These are phyloP conservation scores for Exobasidium cylindrosporum DNA, from an alignment of 1,284 basidiomycete species.

Conservation along the genomic window DNA sequence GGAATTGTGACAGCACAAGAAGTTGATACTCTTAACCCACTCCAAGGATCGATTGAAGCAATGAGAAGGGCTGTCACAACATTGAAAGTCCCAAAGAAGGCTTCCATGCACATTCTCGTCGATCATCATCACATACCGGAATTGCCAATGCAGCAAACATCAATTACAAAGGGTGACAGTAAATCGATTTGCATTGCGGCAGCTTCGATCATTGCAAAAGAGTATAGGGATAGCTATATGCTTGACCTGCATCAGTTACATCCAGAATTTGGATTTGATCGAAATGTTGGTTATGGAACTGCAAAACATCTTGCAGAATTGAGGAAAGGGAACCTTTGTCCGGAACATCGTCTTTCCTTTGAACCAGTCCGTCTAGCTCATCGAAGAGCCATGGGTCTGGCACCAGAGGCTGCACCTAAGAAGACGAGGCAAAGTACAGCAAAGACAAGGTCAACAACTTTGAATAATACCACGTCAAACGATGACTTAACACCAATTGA, in stretches of 20 bases:
- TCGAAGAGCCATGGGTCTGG: neutral
- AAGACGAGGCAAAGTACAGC: too few relatives aligned
- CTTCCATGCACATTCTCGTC: conserved; percentile 2
- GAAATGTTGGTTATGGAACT: conserved; percentile 9
- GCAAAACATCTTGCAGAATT: conserved; percentile 1
- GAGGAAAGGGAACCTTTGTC: neutral
- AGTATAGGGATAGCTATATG: conserved; percentile 5
- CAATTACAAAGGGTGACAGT: neutral
- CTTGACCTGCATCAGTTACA: neutral
- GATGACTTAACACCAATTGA: too few relatives aligned
- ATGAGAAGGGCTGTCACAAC: conserved; percentile 2
- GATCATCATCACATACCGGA: conserved; percentile 2
- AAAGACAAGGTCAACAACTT: too few relatives aligned
- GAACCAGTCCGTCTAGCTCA: conserved; percentile 5
- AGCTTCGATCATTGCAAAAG: conserved; percentile 13
- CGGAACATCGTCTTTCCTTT: conserved; percentile 7
- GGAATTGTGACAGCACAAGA: neutral
- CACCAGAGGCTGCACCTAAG: too few relatives aligned
- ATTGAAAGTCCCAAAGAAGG: neutral
- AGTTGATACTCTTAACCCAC: conserved; percentile 2
- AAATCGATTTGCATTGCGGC: conserved; percentile 7
- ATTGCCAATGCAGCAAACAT: conserved; percentile 1
- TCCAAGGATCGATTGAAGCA: conserved; percentile 8
- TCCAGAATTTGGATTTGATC: conserved; percentile 4
- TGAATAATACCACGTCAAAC: too few relatives aligned